Evolutionary conservation across 495 filamentous ascomycete genomes (phyloP).

Genomic region (Talaromyces nanjingensis): DNA sequence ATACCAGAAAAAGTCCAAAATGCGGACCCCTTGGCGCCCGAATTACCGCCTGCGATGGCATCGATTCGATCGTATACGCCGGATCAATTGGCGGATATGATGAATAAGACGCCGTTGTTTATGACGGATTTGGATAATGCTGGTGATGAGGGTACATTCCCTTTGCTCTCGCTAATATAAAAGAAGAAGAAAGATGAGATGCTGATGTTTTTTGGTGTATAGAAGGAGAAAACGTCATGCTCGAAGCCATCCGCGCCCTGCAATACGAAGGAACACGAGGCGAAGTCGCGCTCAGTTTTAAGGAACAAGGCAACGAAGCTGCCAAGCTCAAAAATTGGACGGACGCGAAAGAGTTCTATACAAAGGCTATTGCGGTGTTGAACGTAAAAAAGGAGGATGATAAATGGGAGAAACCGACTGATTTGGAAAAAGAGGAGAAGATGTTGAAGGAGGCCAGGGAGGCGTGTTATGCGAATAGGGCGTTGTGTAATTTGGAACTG

Average conservation of each 20-base stretch:
- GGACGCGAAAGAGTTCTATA: constrained; percentile 88
- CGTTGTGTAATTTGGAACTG: constrained; percentile 74
- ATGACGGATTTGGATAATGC: constrained; percentile 85
- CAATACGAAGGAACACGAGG: constrained; percentile 85
- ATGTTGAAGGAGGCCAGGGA: constrained; percentile 59
- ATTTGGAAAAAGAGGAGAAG: constrained; percentile 45
- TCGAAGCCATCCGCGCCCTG: constrained; percentile 82
- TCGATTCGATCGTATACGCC: constrained; percentile 53
- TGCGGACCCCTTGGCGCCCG: constrained; percentile 25
- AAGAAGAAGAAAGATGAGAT: background rate
- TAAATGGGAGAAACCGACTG: constrained; percentile 37
- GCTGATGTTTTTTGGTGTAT: constrained; percentile 8
- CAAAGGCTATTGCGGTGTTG: constrained; percentile 68
- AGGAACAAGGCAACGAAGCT: constrained; percentile 84
- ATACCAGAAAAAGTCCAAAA: constrained; percentile 28
- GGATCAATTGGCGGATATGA: constrained; percentile 63
- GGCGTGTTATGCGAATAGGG: constrained; percentile 75
- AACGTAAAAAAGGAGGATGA: constrained; percentile 44
- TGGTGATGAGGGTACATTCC: constrained; percentile 37
- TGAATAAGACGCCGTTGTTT: constrained; percentile 83
- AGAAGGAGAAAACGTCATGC: constrained; percentile 61
- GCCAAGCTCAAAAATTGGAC: constrained; percentile 66
- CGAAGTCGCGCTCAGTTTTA: constrained; percentile 73
- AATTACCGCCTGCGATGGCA: constrained; percentile 53
- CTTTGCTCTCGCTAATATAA: constrained; percentile 1